A percentile compares a stretch with the other conserved stretches of the same genome.
phyloP scores from a whole-genome alignment of 495 filamentous ascomycete species.

The Tuber melanosporum region DNA sequence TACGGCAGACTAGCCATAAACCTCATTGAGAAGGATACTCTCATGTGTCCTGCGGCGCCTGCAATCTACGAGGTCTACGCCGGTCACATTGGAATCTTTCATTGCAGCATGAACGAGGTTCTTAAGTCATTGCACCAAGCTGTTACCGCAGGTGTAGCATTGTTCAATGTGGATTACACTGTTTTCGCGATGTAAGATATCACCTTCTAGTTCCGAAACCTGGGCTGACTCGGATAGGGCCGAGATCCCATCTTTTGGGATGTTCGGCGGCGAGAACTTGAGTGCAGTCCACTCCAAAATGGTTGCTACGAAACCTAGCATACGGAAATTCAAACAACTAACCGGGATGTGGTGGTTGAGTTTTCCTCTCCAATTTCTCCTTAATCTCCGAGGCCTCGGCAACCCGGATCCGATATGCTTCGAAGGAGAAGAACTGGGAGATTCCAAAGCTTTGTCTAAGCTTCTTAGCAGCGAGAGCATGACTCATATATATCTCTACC shows the following conservation, averaged over 20 bases:
- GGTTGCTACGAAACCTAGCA: conserved; percentile 36
- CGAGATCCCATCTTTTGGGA: conserved; percentile 40
- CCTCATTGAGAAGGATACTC: conserved; percentile 37
- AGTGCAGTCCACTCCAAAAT: conserved; percentile 35
- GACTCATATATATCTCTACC: conserved; percentile 42
- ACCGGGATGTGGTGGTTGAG: conserved; percentile 42
- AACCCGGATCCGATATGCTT: conserved; percentile 40
- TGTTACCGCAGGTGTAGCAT: conserved; percentile 35
- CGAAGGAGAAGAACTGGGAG: conserved; percentile 37
- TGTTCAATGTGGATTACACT: conserved; percentile 43
- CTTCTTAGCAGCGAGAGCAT: conserved; percentile 38
- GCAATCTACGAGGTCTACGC: conserved; percentile 42
- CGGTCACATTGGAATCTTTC: conserved; percentile 40
- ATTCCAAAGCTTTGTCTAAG: conserved; percentile 26
- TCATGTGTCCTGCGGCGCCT: conserved; percentile 33
- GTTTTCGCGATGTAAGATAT: conserved; percentile 37
- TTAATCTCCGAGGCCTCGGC: conserved; percentile 40
- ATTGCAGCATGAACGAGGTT: conserved; percentile 39
- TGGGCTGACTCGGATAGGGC: conserved; percentile 24
- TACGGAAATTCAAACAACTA: conserved; percentile 40
- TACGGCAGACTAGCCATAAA: conserved; percentile 39
- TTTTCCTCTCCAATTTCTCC: conserved; percentile 38
- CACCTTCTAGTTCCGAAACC: neutral
- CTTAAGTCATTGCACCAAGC: conserved; percentile 38
- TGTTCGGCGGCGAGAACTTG: conserved; percentile 38